Evolutionary conservation across 2,329 filamentous ascomycete genomes (phyloP).

Genomic region (Aspergillus melleus): DNA sequence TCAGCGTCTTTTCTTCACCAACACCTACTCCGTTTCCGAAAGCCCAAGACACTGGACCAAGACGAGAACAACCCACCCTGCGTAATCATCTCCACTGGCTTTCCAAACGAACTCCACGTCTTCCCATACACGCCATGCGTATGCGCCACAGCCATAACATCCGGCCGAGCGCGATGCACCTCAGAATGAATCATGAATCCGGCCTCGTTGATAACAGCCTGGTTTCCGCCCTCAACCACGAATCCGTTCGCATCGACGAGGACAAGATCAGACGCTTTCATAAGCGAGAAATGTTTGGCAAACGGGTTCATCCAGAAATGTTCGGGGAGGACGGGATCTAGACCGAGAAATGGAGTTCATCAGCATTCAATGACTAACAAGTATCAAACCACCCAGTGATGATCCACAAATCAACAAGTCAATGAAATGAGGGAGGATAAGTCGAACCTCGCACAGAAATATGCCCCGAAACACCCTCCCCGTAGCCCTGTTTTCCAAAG

Average conservation of each 20-base stretch:
- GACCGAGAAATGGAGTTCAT: background rate
- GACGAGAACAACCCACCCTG: conserved; percentile 48
- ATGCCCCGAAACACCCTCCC: conserved; percentile 44
- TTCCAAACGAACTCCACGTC: conserved; percentile 63
- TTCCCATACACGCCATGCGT: conserved; percentile 60
- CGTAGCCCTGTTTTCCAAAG: conserved; percentile 43
- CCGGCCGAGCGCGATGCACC: conserved; percentile 59
- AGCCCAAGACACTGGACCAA: too few relatives aligned
- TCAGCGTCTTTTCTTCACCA: background rate
- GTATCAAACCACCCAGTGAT: background rate
- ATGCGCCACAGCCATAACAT: conserved; percentile 60
- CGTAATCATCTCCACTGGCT: conserved; percentile 58
- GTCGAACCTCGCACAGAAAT: conserved; percentile 40
- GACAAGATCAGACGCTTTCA: conserved; percentile 44
- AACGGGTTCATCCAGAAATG: conserved; percentile 45
- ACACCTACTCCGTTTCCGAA: too few relatives aligned
- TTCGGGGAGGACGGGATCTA: conserved; percentile 38
- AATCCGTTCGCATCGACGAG: conserved; percentile 42
- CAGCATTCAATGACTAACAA: too few relatives aligned
- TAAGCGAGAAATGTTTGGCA: conserved; percentile 42
- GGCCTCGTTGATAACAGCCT: conserved; percentile 42
- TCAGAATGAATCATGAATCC: conserved; percentile 63
- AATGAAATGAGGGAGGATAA: background rate
- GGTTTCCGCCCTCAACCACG: conserved; percentile 42
- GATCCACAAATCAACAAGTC: background rate